Conservation (phyloP, 345 rosid genomes). For the Hirschfeldia incana region DNA sequence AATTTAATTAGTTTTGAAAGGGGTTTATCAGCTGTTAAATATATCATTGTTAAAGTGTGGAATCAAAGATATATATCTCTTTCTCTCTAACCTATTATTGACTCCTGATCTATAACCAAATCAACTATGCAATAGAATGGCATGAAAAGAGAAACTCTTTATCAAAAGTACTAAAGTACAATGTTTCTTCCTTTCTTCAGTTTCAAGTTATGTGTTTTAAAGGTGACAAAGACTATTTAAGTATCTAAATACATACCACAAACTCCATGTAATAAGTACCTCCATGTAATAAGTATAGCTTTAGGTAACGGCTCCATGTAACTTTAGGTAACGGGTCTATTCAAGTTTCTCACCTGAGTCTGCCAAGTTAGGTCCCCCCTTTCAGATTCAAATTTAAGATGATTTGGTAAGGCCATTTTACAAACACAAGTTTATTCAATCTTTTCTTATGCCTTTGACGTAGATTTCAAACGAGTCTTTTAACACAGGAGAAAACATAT, state of each 20-base stretch:
- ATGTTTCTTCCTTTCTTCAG: slow-evolving; percentile 8
- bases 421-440: slow-evolving; percentile 11
- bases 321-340: slow-evolving; percentile 35
- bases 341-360: slow-evolving; percentile 14
- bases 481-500: background rate
- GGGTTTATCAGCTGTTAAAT: slow-evolving; percentile 1
- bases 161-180: too few species aligned
- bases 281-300: background rate
- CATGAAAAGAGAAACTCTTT: background rate
- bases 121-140: slow-evolving; percentile 15
- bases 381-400: slow-evolving; percentile 25
- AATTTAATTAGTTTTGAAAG: slow-evolving; percentile 18
- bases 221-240: background rate
- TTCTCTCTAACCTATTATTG: slow-evolving; percentile 2
- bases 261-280: background rate
- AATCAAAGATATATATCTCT: background rate
- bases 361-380: slow-evolving; percentile 16
- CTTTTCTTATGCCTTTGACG: slow-evolving; percentile 16
- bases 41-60: slow-evolving; percentile 24
- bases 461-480: slow-evolving; percentile 2
- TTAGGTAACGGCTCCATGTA: background rate
- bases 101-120: slow-evolving; percentile 4
- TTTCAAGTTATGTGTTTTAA: background rate
- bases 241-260: slow-evolving; percentile 18
- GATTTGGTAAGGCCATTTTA: slow-evolving; percentile 21